Conservation (phyloP, 2,329 filamentous ascomycete genomes). For the Trichoderma asperellum region DNA sequence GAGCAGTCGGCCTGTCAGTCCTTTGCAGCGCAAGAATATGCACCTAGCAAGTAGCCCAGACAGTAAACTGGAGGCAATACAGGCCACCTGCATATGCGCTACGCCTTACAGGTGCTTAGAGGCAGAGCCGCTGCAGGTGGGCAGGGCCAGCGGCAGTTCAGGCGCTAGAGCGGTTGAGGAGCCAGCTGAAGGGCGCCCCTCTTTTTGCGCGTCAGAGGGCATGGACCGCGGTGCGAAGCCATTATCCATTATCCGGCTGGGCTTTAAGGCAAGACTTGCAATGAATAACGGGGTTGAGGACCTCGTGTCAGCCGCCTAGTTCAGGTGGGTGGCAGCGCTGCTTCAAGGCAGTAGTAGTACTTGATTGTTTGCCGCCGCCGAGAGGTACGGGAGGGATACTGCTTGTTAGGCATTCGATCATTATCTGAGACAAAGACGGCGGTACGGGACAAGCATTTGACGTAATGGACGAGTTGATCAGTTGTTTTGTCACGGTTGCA, state of each 20-base stretch:
- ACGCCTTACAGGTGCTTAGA: constrained; percentile 20
- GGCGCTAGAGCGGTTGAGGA: neutral
- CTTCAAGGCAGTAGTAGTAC: neutral
- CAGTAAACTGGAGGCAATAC: neutral
- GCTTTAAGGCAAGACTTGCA: too few relatives aligned
- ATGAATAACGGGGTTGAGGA: neutral
- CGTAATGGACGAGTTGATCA: neutral
- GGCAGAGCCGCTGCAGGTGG: constrained; percentile 26
- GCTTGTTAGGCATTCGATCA: neutral
- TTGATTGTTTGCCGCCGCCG: neutral
- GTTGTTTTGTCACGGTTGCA: neutral
- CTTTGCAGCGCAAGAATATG: constrained; percentile 7
- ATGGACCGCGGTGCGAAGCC: neutral
- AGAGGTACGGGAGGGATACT: neutral
- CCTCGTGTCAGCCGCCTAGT: neutral
- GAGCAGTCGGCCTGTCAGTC: neutral
- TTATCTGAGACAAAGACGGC: neutral
- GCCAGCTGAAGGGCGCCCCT: neutral
- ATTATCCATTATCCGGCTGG: neutral
- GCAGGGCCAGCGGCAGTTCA: constrained; percentile 21
- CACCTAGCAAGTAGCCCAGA: constrained; percentile 14
- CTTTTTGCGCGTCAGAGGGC: neutral
- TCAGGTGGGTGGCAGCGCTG: neutral
- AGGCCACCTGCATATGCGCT: constrained; percentile 19
- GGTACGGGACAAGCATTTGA: neutral